Percentiles rank a stretch among this genome's conserved stretches.
phyloP scores from a whole-genome alignment of 768 basidiomycete species.

The Naganishia kalamii region DNA sequence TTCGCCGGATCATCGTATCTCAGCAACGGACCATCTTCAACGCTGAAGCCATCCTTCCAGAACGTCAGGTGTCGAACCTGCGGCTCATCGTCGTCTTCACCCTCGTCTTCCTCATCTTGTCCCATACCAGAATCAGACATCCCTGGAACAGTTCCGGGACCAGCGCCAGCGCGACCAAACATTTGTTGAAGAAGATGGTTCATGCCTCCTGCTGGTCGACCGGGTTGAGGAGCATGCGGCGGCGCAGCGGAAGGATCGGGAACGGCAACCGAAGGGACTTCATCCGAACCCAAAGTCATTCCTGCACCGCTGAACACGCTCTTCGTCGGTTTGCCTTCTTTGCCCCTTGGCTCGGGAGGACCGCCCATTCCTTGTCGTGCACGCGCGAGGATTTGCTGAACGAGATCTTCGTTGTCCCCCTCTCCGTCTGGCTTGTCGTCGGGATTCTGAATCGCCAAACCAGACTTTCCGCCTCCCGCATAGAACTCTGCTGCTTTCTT shows the following conservation, averaged over 20 bases:
- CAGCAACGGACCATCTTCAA: slow-evolving; percentile 81
- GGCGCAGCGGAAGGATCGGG: slow-evolving; percentile 19
- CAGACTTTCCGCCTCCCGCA: slow-evolving; percentile 43
- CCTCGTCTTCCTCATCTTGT: slow-evolving; percentile 37
- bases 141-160: neutral
- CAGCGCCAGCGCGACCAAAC: slow-evolving; percentile 11
- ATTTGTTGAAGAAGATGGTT: neutral
- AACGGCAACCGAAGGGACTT: slow-evolving; percentile 19
- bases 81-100: slow-evolving; percentile 53
- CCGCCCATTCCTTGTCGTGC: slow-evolving; percentile 7
- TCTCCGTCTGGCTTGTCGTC: slow-evolving; percentile 29
- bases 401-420: slow-evolving; percentile 55
- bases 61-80: slow-evolving; percentile 73
- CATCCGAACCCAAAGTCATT: slow-evolving; percentile 71
- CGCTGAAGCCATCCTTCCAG: slow-evolving; percentile 87
- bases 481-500: slow-evolving; percentile 6
- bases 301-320: slow-evolving; percentile 64
- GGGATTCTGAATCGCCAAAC: slow-evolving; percentile 82
- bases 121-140: neutral
- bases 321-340: neutral
- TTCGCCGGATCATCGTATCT: slow-evolving; percentile 74
- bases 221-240: slow-evolving; percentile 9
- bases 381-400: slow-evolving; percentile 31
- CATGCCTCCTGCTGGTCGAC: slow-evolving; percentile 4
- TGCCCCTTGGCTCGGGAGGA: neutral